Conservation (phyloP, 108 stramenopile genomes). For the Conticribra weissflogii region DNA sequence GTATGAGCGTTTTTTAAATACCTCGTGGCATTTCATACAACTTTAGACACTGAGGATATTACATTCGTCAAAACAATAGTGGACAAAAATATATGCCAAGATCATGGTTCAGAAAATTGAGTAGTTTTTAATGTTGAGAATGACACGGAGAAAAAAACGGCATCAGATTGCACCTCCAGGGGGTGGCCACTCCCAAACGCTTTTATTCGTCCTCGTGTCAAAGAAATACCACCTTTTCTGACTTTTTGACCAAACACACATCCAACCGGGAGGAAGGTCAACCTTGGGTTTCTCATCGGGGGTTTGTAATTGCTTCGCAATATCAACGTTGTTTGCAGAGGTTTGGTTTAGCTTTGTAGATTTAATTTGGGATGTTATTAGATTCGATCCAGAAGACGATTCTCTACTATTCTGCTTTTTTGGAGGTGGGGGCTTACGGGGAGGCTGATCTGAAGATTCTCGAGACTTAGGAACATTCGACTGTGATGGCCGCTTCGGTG, state of each 20-base stretch:
- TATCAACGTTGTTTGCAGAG: neutral
- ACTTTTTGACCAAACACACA: conserved; percentile 77
- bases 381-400: conserved; percentile 11
- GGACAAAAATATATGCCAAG: too few species aligned
- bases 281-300: conserved; percentile 69
- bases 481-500: too few species aligned
- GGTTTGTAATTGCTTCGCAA: conserved; percentile 50
- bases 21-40: too few species aligned
- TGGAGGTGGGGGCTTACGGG: conserved; percentile 4
- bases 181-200: conserved; percentile 63
- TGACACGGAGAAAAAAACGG: neutral
- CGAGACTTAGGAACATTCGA: conserved; percentile 20
- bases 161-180: neutral
- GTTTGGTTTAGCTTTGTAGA: conserved; percentile 12
- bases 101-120: neutral
- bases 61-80: too few species aligned
- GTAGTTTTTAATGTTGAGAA: neutral
- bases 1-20: too few species aligned
- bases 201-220: conserved; percentile 69
- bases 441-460: neutral
- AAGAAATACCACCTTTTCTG: conserved; percentile 87
- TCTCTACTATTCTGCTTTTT: conserved; percentile 6
- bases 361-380: conserved; percentile 6
- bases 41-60: too few species aligned
- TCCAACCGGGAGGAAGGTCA: conserved; percentile 75